Percentiles rank a stretch among this genome's conserved stretches.
These are phyloP conservation scores for Tillandsia fasciculata DNA, from an alignment of 176 grass and related monocot species.

Conservation along the genomic window DNA sequence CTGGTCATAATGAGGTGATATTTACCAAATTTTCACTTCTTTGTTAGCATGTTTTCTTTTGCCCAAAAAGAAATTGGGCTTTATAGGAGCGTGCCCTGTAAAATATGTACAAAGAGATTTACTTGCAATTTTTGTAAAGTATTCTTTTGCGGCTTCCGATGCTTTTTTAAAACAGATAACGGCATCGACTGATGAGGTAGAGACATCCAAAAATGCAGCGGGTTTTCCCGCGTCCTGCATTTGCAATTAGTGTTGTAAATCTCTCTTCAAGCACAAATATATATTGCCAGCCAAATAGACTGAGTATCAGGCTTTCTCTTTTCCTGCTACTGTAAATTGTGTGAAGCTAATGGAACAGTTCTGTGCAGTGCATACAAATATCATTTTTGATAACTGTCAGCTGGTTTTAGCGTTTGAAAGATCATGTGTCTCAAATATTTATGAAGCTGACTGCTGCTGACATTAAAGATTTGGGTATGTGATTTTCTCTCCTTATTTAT, in stretches of 20 bases:
- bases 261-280: background rate
- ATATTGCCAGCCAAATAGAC: background rate
- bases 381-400: background rate
- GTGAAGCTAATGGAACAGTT: background rate
- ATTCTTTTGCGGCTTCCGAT: conserved; percentile 7
- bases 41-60: background rate
- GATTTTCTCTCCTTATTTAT: background rate
- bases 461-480: background rate
- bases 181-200: background rate
- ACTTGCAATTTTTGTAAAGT: conserved; percentile 16
- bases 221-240: background rate
- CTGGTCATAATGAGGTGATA: conserved; percentile 9
- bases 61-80: background rate
- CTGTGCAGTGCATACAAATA: background rate
- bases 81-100: background rate
- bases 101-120: conserved; percentile 5
- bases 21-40: conserved; percentile 6
- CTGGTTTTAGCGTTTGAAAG: background rate
- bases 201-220: background rate
- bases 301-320: background rate
- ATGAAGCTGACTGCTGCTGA: background rate
- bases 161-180: background rate
- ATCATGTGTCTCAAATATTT: background rate
- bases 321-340: background rate
- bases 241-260: background rate